phyloP scores from a whole-genome alignment of 2,329 filamentous ascomycete species.

The Phyllosticta citrichinensis region DNA sequence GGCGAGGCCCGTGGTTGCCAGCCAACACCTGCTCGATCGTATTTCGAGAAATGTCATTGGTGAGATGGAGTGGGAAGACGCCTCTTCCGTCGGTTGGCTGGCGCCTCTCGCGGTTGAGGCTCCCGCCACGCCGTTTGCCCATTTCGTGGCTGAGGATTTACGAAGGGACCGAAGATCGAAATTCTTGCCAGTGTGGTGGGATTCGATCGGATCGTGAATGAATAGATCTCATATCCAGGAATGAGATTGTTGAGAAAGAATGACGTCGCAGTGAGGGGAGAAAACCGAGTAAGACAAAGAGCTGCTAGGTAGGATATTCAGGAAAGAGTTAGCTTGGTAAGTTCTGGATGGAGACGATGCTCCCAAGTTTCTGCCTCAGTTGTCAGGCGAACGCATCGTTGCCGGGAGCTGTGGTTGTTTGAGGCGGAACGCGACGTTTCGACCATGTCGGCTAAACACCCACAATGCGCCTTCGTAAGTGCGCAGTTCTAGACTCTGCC shows the following conservation, averaged over 20 bases:
- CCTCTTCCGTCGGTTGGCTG: not conserved
- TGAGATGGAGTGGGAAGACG: not conserved
- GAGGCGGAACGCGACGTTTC: not conserved
- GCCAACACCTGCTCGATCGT: not conserved
- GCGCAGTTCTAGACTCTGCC: not conserved
- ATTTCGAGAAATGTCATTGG: not conserved
- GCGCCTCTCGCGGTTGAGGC: not conserved
- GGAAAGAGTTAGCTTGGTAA: not conserved
- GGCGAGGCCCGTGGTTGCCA: not conserved
- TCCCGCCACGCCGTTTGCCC: not conserved
- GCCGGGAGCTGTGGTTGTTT: not conserved
- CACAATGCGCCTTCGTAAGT: not conserved
- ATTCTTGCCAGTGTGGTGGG: not conserved
- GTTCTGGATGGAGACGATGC: not conserved
- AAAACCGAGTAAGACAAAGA: not conserved
- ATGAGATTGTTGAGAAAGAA: not conserved
- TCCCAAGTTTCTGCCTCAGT: not conserved
- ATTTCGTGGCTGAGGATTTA: not conserved
- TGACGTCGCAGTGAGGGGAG: not conserved
- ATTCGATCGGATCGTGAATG: not conserved
- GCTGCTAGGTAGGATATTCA: not conserved
- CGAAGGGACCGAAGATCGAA: not conserved
- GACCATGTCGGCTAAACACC: not conserved
- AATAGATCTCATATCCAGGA: not conserved
- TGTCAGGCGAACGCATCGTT: not conserved